Evolutionary conservation across 768 basidiomycete species (phyloP).

Genomic region (Mycena floridula): DNA sequence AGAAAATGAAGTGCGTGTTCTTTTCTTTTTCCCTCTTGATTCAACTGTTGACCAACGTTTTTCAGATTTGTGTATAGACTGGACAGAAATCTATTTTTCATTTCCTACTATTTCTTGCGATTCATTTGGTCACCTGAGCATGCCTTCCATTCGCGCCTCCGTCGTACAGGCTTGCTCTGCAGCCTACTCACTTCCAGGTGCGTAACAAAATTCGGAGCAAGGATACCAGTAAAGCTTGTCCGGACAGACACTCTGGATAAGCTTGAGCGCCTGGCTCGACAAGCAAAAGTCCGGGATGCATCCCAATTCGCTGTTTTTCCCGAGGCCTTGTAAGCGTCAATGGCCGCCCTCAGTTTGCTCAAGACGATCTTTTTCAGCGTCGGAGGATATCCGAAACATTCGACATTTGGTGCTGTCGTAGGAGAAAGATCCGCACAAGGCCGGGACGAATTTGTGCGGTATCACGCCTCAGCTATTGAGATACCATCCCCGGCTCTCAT

Average conservation of each 20-base stretch:
- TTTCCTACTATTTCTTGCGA: too few relatives aligned
- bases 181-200: conserved; percentile 28
- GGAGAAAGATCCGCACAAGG: conserved; percentile 45
- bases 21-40: conserved; percentile 1
- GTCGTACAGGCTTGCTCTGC: conserved; percentile 41
- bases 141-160: too few relatives aligned
- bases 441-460: conserved; percentile 53
- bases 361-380: conserved; percentile 25
- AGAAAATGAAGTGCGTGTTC: conserved; percentile 1
- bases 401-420: conserved; percentile 43
- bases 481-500: conserved; percentile 46
- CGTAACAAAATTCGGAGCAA: too few relatives aligned
- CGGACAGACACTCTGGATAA: conserved; percentile 38
- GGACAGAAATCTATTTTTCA: too few relatives aligned
- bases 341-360: background rate
- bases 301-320: conserved; percentile 42
- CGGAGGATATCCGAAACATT: conserved; percentile 57
- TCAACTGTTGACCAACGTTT: too few relatives aligned
- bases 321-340: conserved; percentile 39
- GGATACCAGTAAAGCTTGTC: too few relatives aligned
- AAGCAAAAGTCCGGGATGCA: conserved; percentile 34
- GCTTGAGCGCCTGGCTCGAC: conserved; percentile 30
- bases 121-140: too few relatives aligned
- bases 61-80: too few relatives aligned
- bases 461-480: conserved; percentile 48